Evolutionary conservation across 192 early-diverging fungal species (phyloP).

Genomic region (Chytriomyces sp.): DNA sequence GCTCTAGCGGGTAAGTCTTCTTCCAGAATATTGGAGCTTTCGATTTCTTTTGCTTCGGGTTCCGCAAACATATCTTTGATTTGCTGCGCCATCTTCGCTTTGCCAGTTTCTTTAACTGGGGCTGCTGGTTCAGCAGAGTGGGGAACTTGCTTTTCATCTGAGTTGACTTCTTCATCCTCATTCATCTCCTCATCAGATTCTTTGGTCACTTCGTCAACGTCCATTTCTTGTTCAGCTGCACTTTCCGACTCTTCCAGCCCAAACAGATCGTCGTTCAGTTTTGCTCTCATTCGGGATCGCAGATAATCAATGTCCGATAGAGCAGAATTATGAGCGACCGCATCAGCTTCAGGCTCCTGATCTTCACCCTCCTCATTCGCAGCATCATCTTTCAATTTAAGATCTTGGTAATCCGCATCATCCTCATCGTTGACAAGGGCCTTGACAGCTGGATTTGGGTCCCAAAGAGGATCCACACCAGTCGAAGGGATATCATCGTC

Average conservation of each 20-base stretch:
- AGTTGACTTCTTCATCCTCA: neutral
- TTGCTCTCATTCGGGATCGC: conserved; percentile 50
- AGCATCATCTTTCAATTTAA: conserved; percentile 56
- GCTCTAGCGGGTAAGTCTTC: conserved; percentile 16
- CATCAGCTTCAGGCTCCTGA: conserved; percentile 29
- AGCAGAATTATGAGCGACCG: conserved; percentile 44
- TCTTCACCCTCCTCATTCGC: conserved; percentile 40
- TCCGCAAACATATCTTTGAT: conserved; percentile 28
- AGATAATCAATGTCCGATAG: conserved; percentile 63
- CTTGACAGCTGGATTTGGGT: conserved; percentile 43
- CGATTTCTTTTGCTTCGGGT: neutral
- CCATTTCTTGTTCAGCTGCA: conserved; percentile 35
- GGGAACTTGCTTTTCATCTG: neutral
- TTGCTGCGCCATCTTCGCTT: conserved; percentile 19
- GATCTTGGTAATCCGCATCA: conserved; percentile 76
- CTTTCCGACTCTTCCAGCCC: conserved; percentile 48
- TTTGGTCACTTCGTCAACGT: neutral
- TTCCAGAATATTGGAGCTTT: conserved; percentile 2
- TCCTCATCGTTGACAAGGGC: conserved; percentile 76
- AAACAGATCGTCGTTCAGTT: conserved; percentile 28
- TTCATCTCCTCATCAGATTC: conserved; percentile 27
- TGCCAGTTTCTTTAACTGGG: neutral
- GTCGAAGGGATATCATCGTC: conserved; percentile 65
- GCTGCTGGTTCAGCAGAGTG: neutral
- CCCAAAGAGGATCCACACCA: conserved; percentile 16